Base-by-base conservation (phyloP, 176 grass and related monocot genomes). In the Avena eriantha region DNA sequence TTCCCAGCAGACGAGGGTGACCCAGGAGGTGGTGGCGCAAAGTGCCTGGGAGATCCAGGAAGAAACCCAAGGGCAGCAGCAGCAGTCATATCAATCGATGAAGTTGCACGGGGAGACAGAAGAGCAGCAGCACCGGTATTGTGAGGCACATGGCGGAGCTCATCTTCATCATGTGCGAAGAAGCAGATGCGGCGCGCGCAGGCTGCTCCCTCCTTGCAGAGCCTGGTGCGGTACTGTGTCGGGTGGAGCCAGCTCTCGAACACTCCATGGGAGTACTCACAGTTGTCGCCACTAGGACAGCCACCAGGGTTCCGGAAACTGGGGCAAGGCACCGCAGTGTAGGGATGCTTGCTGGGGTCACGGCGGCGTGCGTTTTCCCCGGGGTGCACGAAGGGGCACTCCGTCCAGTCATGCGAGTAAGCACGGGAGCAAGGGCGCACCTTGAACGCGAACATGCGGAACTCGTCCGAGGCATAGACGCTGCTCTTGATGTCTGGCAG, bases 241-340 rank as follows among this genome's bases (percentile, higher is more conserved):
- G 93, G 95, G 87, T 98, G 95, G 65, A 98, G 93, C 95, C 95
- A 98, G 80, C 95, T 91, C 93, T 98, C 95, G 2, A 98, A 98
- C 8, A 98, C 95, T 36, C 95, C 93, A 68, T 98, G 95, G 6
- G 95, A 88, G 19, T 93, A 98, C 89, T 98, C 95, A 1, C 93
- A 98, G 82, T 81, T 93, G 68, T 98, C 95, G 1, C 87, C 89
- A 0, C 91, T 85, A 23, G 91, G 87, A 33, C 95, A 97, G 18
- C 93, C 87, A n/a, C 91, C 93, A 7, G 89, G 91, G 39, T 90
- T 85, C 45, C 95, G 93, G 65, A 98, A 98, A 58, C 92, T 92
- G 54, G 95, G 95, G 85, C 95, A 98, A 16, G 95, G 93, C 14
- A 98, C 95, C 2, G 91, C 94, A 12, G 89, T 95, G 65, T 98